Percentiles rank a stretch among this genome's conserved stretches.
phyloP scores from a whole-genome alignment of 139 green algal species.

The Closterium sp. region DNA sequence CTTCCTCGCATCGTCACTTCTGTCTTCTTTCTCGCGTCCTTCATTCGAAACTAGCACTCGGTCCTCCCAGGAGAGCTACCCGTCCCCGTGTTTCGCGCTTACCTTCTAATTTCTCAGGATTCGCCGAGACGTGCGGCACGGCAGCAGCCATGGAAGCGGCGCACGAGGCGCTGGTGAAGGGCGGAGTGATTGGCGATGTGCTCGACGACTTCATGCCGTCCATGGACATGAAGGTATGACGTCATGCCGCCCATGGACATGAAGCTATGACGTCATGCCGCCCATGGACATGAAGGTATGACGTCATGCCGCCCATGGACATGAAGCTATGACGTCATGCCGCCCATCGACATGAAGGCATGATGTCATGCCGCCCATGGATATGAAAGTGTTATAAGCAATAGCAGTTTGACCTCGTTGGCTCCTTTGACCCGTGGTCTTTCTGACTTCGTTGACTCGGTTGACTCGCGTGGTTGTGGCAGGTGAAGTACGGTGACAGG shows the following conservation, averaged over 20 bases:
- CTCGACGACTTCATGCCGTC: slow-evolving; percentile 21
- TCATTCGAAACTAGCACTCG: too few relatives aligned
- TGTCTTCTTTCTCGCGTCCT: background rate
- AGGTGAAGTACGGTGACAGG: slow-evolving; percentile 1
- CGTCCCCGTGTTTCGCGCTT: too few relatives aligned
- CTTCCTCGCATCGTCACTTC: background rate
- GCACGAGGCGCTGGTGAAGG: background rate
- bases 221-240: slow-evolving; percentile 17
- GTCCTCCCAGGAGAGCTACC: too few relatives aligned
- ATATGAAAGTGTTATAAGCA: background rate
- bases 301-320: too few relatives aligned
- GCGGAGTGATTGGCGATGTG: slow-evolving; percentile 31
- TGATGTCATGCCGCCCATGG: background rate
- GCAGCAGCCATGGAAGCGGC: slow-evolving; percentile 19
- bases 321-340: slow-evolving; percentile 18
- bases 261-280: slow-evolving; percentile 15
- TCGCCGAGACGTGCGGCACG: background rate
- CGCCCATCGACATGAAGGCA: slow-evolving; percentile 18
- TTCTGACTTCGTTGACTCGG: too few relatives aligned
- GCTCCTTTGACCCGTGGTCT: too few relatives aligned
- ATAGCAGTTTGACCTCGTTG: background rate
- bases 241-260: slow-evolving; percentile 13
- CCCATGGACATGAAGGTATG: slow-evolving; percentile 19
- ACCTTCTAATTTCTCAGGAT: background rate
- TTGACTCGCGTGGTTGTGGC: background rate